Conservation (phyloP, 179 eudicot species). For the Pouteria campechiana region DNA sequence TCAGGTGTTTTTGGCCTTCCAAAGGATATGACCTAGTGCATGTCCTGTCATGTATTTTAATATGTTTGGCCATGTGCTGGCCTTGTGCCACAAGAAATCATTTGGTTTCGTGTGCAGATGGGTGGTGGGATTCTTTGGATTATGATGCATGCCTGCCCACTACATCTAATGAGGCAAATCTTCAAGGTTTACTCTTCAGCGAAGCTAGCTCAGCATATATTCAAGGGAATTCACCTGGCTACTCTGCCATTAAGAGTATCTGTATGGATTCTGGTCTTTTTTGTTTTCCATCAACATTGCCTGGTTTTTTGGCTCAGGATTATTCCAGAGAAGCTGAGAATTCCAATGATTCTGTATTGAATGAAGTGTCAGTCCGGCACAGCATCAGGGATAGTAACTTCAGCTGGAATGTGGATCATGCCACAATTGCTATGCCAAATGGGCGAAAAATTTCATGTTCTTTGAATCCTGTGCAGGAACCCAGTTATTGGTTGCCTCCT, state of each 20-base stretch:
- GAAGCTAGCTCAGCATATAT: constrained; percentile 12
- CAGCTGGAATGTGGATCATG: constrained; percentile 30
- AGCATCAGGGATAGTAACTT: constrained; percentile 13
- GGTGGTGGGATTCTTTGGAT: constrained; percentile 10
- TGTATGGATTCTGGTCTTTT: constrained; percentile 28
- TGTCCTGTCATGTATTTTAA: constrained; percentile 23
- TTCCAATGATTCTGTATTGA: constrained; percentile 15
- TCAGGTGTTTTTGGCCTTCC: too few species aligned
- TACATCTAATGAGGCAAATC: constrained; percentile 10
- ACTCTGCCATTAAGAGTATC: constrained; percentile 14
- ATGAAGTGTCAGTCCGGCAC: constrained; percentile 7
- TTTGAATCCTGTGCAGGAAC: constrained; percentile 22
- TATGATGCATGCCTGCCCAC: constrained; percentile 28
- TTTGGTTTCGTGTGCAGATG: too few species aligned
- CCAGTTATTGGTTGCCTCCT: constrained; percentile 10
- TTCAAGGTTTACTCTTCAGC: constrained; percentile 13
- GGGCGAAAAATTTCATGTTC: constrained; percentile 51
- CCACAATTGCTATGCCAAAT: constrained; percentile 17
- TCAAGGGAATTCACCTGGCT: constrained; percentile 3
- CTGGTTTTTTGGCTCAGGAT: constrained; percentile 22
- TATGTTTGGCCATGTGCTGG: constrained; percentile 23
- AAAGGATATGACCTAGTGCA: constrained; percentile 15
- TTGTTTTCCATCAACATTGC: constrained; percentile 35
- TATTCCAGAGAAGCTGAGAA: constrained; percentile 9
- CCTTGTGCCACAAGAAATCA: constrained; percentile 25